phyloP scores from a whole-genome alignment of 2,329 filamentous ascomycete species.

The Parastagonospora avenae region DNA sequence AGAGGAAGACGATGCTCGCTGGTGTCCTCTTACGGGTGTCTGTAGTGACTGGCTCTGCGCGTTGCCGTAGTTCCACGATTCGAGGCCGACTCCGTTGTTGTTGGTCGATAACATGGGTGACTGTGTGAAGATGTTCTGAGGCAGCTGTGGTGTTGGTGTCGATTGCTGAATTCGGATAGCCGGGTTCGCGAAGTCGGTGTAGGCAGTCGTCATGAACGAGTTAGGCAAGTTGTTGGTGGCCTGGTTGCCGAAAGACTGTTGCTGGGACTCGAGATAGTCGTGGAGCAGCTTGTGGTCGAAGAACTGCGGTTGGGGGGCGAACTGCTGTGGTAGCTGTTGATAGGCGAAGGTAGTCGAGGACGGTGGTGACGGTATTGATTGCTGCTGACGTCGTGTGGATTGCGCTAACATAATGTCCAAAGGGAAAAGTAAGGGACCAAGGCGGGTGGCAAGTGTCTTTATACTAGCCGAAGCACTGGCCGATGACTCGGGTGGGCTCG shows the following conservation, averaged over 20 bases:
- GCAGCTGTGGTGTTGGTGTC: conserved; percentile 44
- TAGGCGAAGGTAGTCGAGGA: conserved; percentile 35
- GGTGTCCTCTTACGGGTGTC: conserved; percentile 41
- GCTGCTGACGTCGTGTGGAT: conserved; percentile 45
- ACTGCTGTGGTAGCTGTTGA: conserved; percentile 31
- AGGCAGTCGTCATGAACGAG: conserved; percentile 42
- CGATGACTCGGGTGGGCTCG: conserved; percentile 38
- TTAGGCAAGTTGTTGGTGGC: conserved; percentile 22
- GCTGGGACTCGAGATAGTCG: conserved; percentile 46
- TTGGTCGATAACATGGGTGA: conserved; percentile 37
- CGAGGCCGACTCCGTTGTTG: conserved; percentile 30
- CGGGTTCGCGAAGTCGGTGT: conserved; percentile 42
- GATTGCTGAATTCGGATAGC: conserved; percentile 49
- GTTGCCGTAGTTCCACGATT: conserved; percentile 44
- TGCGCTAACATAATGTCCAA: conserved; percentile 44
- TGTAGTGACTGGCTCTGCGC: conserved; percentile 40
- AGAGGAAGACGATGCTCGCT: conserved; percentile 47
- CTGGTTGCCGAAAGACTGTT: conserved; percentile 29
- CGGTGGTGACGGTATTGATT: conserved; percentile 38
- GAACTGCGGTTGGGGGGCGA: conserved; percentile 28
- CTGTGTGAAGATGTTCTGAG: conserved; percentile 32
- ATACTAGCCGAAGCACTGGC: conserved; percentile 38
- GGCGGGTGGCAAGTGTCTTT: conserved; percentile 47
- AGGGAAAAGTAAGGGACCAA: conserved; percentile 36
- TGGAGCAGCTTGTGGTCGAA: conserved; percentile 43